phyloP scores from a whole-genome alignment of 208 protist genomes.

The Acanthamoeba divionensis region DNA sequence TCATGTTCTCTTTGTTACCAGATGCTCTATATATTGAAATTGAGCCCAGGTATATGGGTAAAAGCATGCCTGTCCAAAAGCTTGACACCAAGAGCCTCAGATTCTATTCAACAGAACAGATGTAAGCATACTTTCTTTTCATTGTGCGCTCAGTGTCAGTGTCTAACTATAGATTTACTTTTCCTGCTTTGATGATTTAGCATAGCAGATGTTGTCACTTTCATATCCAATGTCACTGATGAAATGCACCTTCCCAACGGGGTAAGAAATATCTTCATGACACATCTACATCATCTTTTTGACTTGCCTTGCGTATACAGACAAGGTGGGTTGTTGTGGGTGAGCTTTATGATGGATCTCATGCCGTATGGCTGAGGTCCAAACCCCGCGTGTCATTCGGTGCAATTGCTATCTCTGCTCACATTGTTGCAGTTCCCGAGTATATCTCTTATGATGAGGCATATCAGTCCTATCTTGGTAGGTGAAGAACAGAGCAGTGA shows the following conservation, averaged over 20 bases:
- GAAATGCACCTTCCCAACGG: background rate
- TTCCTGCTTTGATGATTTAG: background rate
- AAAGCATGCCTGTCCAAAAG: background rate
- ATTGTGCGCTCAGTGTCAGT: background rate
- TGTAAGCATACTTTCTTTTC: background rate
- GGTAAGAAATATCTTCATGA: background rate
- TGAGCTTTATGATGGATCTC: slow-evolving; percentile 9
- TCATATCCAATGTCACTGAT: background rate
- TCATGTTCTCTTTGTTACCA: background rate
- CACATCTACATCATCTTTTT: background rate
- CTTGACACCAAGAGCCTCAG: background rate
- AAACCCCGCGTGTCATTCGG: slow-evolving; percentile 42
- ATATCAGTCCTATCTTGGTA: slow-evolving; percentile 27
- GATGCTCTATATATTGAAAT: background rate
- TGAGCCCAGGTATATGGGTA: background rate
- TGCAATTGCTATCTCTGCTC: background rate
- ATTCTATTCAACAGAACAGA: slow-evolving; percentile 40
- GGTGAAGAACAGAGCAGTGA: background rate
- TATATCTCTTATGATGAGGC: slow-evolving; percentile 19
- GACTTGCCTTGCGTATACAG: background rate
- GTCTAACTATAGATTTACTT: background rate
- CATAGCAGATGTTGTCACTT: background rate
- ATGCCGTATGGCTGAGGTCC: background rate
- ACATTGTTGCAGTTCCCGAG: background rate
- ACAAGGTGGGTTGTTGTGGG: slow-evolving; percentile 26